Conservation (phyloP, 352 stramenopile species). For the Globisporangium splendens region DNA sequence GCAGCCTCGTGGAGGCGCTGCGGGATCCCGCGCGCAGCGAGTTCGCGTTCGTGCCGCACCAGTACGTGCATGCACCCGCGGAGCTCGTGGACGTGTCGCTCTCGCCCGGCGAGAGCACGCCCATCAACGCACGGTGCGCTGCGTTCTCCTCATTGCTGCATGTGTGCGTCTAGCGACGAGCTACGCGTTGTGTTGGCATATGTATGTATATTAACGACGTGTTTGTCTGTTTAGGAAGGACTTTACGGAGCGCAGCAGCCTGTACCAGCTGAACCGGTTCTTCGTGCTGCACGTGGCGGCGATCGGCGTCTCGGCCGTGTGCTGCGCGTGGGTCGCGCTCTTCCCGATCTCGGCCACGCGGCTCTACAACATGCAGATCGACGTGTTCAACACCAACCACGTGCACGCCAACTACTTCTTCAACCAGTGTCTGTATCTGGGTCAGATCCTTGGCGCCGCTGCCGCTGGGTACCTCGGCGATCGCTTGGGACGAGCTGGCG, state of each 20-base stretch:
- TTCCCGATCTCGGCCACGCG: slow-evolving; percentile 68
- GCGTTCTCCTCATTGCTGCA: background rate
- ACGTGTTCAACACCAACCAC: slow-evolving; percentile 74
- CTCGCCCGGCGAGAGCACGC: slow-evolving; percentile 59
- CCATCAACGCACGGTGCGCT: slow-evolving; percentile 36
- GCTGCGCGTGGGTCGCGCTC: slow-evolving; percentile 51
- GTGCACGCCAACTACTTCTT: slow-evolving; percentile 71
- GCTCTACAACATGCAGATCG: slow-evolving; percentile 85
- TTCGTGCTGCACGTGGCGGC: slow-evolving; percentile 57
- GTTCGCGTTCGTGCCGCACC: slow-evolving; percentile 80
- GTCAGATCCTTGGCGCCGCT: slow-evolving; percentile 56
- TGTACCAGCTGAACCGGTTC: slow-evolving; percentile 46
- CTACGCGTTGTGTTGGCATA: background rate
- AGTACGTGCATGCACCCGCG: slow-evolving; percentile 59
- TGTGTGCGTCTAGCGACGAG: background rate
- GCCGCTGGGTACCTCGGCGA: slow-evolving; percentile 56
- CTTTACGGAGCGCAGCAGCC: slow-evolving; percentile 20
- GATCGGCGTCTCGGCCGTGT: slow-evolving; percentile 39
- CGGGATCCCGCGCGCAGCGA: slow-evolving; percentile 66
- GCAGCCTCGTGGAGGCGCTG: slow-evolving; percentile 59
- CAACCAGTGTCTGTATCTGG: slow-evolving; percentile 58
- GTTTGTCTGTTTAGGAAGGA: slow-evolving; percentile 9
- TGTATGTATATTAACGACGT: background rate
- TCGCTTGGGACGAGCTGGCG: slow-evolving; percentile 56
- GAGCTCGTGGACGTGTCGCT: slow-evolving; percentile 26